Conservation (phyloP, 2,329 filamentous ascomycete species). For the Parastagonospora avenae region DNA sequence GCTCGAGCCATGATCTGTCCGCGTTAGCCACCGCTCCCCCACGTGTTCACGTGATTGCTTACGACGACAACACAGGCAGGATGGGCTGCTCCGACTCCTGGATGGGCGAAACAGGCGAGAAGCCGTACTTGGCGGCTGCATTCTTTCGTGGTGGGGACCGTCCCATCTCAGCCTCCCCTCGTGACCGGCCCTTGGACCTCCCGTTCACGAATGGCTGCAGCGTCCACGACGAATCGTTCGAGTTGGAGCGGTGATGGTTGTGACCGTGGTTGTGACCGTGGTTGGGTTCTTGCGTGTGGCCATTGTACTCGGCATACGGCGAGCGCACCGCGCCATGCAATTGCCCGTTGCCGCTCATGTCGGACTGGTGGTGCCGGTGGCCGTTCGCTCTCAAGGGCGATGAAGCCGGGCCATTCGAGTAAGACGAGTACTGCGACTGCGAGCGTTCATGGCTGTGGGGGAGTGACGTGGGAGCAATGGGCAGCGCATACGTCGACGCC, state of each 20-base stretch:
- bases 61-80: slow-evolving; percentile 26
- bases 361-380: slow-evolving; percentile 39
- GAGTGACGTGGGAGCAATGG: slow-evolving; percentile 39
- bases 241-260: slow-evolving; percentile 25
- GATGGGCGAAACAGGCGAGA: slow-evolving; percentile 45
- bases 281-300: slow-evolving; percentile 29
- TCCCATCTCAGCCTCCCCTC: slow-evolving; percentile 54
- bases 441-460: slow-evolving; percentile 46
- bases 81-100: slow-evolving; percentile 31
- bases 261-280: slow-evolving; percentile 21
- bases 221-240: slow-evolving; percentile 36
- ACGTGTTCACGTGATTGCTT: slow-evolving; percentile 6
- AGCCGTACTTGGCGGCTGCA: slow-evolving; percentile 30
- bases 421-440: slow-evolving; percentile 43
- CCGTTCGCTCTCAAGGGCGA: slow-evolving; percentile 30
- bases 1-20: slow-evolving; percentile 40
- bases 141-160: slow-evolving; percentile 37
- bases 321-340: slow-evolving; percentile 36
- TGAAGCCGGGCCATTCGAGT: slow-evolving; percentile 23
- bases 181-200: slow-evolving; percentile 42
- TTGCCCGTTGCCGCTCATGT: slow-evolving; percentile 44
- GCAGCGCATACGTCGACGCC: slow-evolving; percentile 54
- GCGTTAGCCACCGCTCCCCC: slow-evolving; percentile 4
- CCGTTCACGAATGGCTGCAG: slow-evolving; percentile 37
- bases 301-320: slow-evolving; percentile 34